Percentiles rank a stretch among this genome's conserved stretches.
phyloP scores from a whole-genome alignment of 495 filamentous ascomycete genomes.

The Penicillium angulare region DNA sequence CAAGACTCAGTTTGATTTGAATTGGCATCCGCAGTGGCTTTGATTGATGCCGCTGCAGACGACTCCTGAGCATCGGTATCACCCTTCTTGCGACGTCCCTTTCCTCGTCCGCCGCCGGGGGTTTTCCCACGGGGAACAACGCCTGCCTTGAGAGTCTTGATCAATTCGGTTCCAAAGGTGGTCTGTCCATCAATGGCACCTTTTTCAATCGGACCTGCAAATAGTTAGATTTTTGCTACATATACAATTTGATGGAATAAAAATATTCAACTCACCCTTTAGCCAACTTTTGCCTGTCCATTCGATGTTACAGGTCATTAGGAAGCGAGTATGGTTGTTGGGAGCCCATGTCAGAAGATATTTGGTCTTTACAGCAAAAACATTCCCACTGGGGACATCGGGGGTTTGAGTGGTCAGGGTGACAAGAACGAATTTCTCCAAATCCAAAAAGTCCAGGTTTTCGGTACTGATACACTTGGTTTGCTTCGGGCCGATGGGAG shows the following conservation, averaged over 20 bases:
- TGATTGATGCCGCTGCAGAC: slow-evolving; percentile 39
- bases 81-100: slow-evolving; percentile 57
- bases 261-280: slow-evolving; percentile 63
- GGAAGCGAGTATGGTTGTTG: slow-evolving; percentile 75
- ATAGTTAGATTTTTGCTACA: slow-evolving; percentile 15
- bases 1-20: slow-evolving; percentile 54
- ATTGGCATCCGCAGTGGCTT: slow-evolving; percentile 41
- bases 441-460: slow-evolving; percentile 74
- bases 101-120: slow-evolving; percentile 34
- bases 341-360: slow-evolving; percentile 93
- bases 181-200: slow-evolving; percentile 88
- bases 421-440: slow-evolving; percentile 82
- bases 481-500: slow-evolving; percentile 84
- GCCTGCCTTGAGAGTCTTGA: slow-evolving; percentile 68
- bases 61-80: slow-evolving; percentile 30
- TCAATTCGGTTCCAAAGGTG: slow-evolving; percentile 73
- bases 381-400: slow-evolving; percentile 91
- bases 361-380: slow-evolving; percentile 87
- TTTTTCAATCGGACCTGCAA: slow-evolving; percentile 86
- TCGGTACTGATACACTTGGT: slow-evolving; percentile 93
- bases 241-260: not conserved
- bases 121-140: slow-evolving; percentile 63
- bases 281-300: slow-evolving; percentile 99
- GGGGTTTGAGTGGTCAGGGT: slow-evolving; percentile 82
- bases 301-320: slow-evolving; percentile 85